A percentile compares a stretch with the other conserved stretches of the same genome.
Conservation (phyloP, 202 grass and related monocot genomes). For the Carex arenaria region DNA sequence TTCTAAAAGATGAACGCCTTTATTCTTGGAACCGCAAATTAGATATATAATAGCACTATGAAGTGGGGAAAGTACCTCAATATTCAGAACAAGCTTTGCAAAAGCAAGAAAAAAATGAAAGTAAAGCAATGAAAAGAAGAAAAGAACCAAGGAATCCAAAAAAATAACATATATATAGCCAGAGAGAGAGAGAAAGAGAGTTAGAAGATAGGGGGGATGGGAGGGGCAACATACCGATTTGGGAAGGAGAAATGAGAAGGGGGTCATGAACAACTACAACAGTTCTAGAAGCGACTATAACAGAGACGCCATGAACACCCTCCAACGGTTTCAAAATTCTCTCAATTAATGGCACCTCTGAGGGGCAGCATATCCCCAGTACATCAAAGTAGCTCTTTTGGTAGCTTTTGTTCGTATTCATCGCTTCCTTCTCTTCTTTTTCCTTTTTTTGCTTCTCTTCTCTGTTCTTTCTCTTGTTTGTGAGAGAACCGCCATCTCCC, state of each 20-base stretch:
- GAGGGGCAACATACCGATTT: slow-evolving; percentile 48
- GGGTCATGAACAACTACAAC: slow-evolving; percentile 85
- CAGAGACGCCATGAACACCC: slow-evolving; percentile 57
- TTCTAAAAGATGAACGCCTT: neutral
- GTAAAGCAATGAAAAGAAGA: neutral
- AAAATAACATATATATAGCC: neutral
- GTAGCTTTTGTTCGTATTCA: slow-evolving; percentile 1
- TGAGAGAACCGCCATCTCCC: neutral
- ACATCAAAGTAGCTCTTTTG: slow-evolving; percentile 98
- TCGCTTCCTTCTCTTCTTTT: neutral
- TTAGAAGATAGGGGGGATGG: too few relatives aligned
- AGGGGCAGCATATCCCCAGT: slow-evolving; percentile 85
- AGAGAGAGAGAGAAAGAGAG: neutral
- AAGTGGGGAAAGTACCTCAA: neutral
- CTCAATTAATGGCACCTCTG: slow-evolving; percentile 83
- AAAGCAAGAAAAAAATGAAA: neutral
- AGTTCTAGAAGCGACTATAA: slow-evolving; percentile 81
- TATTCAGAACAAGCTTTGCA: neutral
- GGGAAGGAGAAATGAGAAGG: slow-evolving; percentile 32
- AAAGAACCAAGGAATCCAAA: neutral
- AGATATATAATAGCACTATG: neutral
- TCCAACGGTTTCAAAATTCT: slow-evolving; percentile 53
- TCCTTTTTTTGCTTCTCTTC: neutral
- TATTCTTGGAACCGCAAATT: neutral
- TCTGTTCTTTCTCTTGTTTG: slow-evolving; percentile 17